Evolutionary conservation across 164 flowering plant species (phyloP).

Genomic region (Cinnamomum chago): DNA sequence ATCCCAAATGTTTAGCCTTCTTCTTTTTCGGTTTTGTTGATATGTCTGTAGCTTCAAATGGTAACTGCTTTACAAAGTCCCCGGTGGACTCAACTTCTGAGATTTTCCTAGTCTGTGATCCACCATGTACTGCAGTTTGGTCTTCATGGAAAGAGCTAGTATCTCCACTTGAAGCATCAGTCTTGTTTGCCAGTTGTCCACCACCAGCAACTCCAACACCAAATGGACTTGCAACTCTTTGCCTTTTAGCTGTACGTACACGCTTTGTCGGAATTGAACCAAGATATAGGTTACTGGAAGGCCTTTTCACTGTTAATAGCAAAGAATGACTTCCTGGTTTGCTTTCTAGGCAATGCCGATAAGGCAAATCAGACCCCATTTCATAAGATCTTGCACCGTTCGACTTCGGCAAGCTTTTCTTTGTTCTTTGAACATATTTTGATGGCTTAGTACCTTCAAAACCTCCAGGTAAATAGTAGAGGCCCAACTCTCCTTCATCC

Average conservation of each 20-base stretch:
- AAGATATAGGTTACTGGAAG: constrained; percentile 50
- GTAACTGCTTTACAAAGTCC: constrained; percentile 58
- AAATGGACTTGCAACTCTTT: constrained; percentile 66
- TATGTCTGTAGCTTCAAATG: constrained; percentile 62
- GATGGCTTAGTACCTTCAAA: constrained; percentile 53
- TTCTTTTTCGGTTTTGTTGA: constrained; percentile 73
- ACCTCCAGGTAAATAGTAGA: constrained; percentile 49
- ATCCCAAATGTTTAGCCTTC: constrained; percentile 67
- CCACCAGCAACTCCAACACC: constrained; percentile 42
- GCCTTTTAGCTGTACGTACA: constrained; percentile 88
- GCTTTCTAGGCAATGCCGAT: constrained; percentile 42
- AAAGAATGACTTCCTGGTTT: constrained; percentile 42
- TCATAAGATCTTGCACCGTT: constrained; percentile 48
- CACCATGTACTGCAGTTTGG: constrained; percentile 69
- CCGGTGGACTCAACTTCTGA: constrained; percentile 76
- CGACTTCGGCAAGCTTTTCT: constrained; percentile 41
- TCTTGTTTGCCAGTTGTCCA: constrained; percentile 40
- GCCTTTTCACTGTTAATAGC: constrained; percentile 54
- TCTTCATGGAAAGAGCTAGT: constrained; percentile 96
- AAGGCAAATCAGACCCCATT: constrained; percentile 42
- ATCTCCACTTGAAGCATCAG: constrained; percentile 97
- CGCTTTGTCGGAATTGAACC: constrained; percentile 87
- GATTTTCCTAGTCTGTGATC: constrained; percentile 49
- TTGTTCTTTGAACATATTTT: constrained; percentile 52
- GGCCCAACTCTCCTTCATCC: constrained; percentile 72